phyloP scores from a whole-genome alignment of 2,329 filamentous ascomycete genomes.

The Emydomyces testavorans region DNA sequence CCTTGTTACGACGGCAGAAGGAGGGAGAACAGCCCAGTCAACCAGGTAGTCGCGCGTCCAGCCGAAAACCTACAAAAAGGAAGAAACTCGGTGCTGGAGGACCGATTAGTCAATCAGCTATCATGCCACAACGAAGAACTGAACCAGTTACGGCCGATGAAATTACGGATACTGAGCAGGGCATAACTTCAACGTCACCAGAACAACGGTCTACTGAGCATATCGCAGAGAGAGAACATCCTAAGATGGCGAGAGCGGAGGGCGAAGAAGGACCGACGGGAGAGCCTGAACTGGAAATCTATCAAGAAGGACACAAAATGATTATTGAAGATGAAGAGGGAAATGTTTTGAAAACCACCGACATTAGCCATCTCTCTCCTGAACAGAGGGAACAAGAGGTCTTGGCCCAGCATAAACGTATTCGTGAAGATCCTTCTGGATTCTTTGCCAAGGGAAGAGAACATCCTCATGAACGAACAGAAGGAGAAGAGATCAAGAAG shows the following conservation, averaged over 20 bases:
- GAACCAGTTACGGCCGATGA: conserved; percentile 19
- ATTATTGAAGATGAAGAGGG: conserved; percentile 78
- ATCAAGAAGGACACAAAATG: conserved; percentile 66
- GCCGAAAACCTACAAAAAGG: conserved; percentile 43
- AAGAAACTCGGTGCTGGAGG: conserved; percentile 65
- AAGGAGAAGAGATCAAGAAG: conserved; percentile 35
- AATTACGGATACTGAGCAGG: conserved; percentile 15
- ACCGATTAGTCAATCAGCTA: conserved; percentile 80
- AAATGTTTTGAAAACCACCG: conserved; percentile 62
- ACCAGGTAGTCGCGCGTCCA: conserved; percentile 45
- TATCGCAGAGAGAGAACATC: conserved; percentile 20
- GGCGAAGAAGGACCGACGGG: background rate
- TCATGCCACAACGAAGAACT: conserved; percentile 50
- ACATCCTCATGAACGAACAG: conserved; percentile 34
- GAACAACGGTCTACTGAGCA: conserved; percentile 13
- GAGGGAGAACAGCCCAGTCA: conserved; percentile 58
- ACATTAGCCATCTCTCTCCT: conserved; percentile 37
- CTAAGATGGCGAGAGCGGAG: conserved; percentile 15
- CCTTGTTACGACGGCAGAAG: conserved; percentile 67
- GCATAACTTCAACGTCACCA: conserved; percentile 17
- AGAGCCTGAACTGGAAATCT: conserved; percentile 51
- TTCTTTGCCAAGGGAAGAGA: conserved; percentile 38
- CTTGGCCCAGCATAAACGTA: conserved; percentile 36
- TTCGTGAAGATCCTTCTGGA: conserved; percentile 43
- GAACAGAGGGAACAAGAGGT: conserved; percentile 53